Evolutionary conservation across 495 filamentous ascomycete species (phyloP).

Genomic region (Terfezia claveryi): DNA sequence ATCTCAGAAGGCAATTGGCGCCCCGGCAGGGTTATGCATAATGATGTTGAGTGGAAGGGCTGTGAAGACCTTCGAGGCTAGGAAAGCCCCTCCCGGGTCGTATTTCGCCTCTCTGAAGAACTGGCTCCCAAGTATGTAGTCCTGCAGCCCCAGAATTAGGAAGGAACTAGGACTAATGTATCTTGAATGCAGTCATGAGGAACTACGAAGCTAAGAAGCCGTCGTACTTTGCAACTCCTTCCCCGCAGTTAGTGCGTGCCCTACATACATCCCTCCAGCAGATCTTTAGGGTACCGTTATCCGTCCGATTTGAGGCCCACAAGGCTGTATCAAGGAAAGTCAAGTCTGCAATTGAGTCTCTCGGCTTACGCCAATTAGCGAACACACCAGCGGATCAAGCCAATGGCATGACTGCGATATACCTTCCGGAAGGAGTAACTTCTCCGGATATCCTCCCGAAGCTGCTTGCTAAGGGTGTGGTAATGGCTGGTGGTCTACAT

Average conservation of each 20-base stretch:
- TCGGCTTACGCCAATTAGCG: conserved; percentile 74
- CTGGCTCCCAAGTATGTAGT: conserved; percentile 59
- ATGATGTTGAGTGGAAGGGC: conserved; percentile 77
- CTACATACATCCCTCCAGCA: conserved; percentile 82
- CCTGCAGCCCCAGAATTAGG: neutral
- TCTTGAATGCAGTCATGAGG: conserved; percentile 50
- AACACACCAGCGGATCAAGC: conserved; percentile 71
- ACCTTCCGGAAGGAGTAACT: conserved; percentile 64
- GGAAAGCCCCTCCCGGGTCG: conserved; percentile 55
- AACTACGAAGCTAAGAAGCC: conserved; percentile 95
- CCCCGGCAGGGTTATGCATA: conserved; percentile 80
- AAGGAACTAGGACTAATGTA: neutral
- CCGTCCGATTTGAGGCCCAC: conserved; percentile 63
- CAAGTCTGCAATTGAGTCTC: conserved; percentile 53
- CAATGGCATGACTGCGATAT: conserved; percentile 94
- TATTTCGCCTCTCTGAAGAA: conserved; percentile 95
- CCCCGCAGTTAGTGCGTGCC: conserved; percentile 81
- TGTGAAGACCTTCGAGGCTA: conserved; percentile 55
- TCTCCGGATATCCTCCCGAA: conserved; percentile 65
- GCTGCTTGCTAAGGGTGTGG: conserved; percentile 68
- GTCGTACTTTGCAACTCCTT: conserved; percentile 91
- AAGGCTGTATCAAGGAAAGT: conserved; percentile 51
- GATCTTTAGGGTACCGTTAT: conserved; percentile 55
- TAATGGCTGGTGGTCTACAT: conserved; percentile 89
- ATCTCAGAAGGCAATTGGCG: conserved; percentile 88